Percentiles rank a stretch among this genome's conserved stretches.
Evolutionary conservation across 2,329 filamentous ascomycete species (phyloP).

Genomic region (Sporothrix globosa): DNA sequence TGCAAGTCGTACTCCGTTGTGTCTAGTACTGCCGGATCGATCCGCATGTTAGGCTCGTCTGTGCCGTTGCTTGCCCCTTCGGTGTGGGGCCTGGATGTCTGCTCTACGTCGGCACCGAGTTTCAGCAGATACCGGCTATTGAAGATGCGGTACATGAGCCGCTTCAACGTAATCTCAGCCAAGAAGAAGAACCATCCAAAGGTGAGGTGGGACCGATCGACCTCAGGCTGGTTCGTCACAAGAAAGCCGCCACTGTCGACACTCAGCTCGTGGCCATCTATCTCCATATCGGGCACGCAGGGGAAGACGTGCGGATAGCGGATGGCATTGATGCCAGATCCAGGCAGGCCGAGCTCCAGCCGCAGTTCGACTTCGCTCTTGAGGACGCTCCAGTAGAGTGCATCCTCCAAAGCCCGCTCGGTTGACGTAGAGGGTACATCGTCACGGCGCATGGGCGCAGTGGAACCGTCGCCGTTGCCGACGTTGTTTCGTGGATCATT

Average conservation of each 20-base stretch:
- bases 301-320: slow-evolving; percentile 32
- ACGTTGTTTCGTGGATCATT: not conserved
- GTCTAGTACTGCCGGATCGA: not conserved
- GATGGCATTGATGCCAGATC: slow-evolving; percentile 29
- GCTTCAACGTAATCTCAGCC: slow-evolving; percentile 31
- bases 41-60: not conserved
- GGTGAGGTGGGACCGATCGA: slow-evolving; percentile 24
- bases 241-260: not conserved
- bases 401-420: slow-evolving; percentile 28
- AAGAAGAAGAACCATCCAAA: slow-evolving; percentile 32
- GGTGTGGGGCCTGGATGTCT: not conserved
- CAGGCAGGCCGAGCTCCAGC: slow-evolving; percentile 29
- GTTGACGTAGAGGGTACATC: slow-evolving; percentile 22
- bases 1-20: slow-evolving; percentile 26
- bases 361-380: slow-evolving; percentile 33
- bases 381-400: slow-evolving; percentile 31
- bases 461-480: not conserved
- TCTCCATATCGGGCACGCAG: slow-evolving; percentile 28
- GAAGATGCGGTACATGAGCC: slow-evolving; percentile 31
- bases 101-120: slow-evolving; percentile 23
- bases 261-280: not conserved
- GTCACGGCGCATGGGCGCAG: not conserved
- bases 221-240: slow-evolving; percentile 21
- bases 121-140: slow-evolving; percentile 25
- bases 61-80: not conserved